A percentile compares a stretch with the other conserved stretches of the same genome.
Conservation (phyloP, 2,329 filamentous ascomycete species). For the Fusarium tjaetaba region DNA sequence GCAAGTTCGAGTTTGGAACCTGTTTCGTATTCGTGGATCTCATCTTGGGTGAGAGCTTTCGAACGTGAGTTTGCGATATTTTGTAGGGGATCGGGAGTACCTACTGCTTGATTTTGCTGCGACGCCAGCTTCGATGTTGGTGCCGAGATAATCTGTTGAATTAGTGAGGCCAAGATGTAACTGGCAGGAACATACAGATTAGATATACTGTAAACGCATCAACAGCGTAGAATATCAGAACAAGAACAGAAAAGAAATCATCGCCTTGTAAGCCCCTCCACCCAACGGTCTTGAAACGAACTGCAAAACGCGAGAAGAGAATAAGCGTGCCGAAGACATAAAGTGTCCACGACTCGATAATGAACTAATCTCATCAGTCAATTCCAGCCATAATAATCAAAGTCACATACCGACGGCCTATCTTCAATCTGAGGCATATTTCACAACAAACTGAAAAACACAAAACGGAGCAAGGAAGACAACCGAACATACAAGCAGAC, state of each 20-base stretch:
- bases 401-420: not conserved
- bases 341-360: slow-evolving; percentile 46
- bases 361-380: slow-evolving; percentile 23
- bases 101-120: slow-evolving; percentile 1
- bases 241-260: slow-evolving; percentile 50
- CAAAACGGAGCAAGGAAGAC: not conserved
- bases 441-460: not conserved
- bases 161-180: not conserved
- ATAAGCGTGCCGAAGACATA: slow-evolving; percentile 47
- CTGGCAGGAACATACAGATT: slow-evolving; percentile 29
- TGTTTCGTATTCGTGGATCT: slow-evolving; percentile 43
- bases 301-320: slow-evolving; percentile 47
- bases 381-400: rapidly evolving
- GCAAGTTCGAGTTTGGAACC: slow-evolving; percentile 52
- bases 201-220: slow-evolving; percentile 50
- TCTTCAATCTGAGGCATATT: not conserved
- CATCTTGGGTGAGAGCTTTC: slow-evolving; percentile 36
- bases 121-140: slow-evolving; percentile 34
- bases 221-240: slow-evolving; percentile 47
- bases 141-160: slow-evolving; percentile 30
- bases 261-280: slow-evolving; percentile 51
- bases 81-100: rapidly evolving
- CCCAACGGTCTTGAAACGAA: slow-evolving; percentile 52
- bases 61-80: not conserved
- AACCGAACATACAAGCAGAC: too few species aligned